Conservation (phyloP, 2,329 filamentous ascomycete genomes). For the Taxawa tesnikishii region DNA sequence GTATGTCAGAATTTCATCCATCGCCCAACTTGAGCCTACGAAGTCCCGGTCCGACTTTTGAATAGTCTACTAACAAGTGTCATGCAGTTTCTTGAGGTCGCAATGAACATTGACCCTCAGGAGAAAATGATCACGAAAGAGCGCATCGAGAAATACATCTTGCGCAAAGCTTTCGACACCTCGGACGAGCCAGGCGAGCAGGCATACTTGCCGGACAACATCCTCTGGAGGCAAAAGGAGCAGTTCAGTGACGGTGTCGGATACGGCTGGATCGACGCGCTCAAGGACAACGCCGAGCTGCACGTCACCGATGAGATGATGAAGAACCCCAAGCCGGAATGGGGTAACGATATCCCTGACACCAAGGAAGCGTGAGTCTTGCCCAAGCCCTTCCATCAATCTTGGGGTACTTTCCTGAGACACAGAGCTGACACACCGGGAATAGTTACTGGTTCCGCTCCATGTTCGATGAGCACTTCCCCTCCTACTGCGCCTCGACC, state of each 20-base stretch:
- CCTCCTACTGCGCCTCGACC: constrained; percentile 76
- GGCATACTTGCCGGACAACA: constrained; percentile 89
- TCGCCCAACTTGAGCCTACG: neutral
- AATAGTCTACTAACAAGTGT: neutral
- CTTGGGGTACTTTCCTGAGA: neutral
- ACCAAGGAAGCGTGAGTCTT: constrained; percentile 82
- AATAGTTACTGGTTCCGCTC: constrained; percentile 83
- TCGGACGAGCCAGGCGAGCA: constrained; percentile 66
- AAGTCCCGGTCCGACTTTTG: neutral
- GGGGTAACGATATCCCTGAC: constrained; percentile 85
- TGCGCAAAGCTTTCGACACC: constrained; percentile 95
- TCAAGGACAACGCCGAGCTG: constrained; percentile 86
- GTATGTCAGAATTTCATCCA: neutral
- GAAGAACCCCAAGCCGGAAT: constrained; percentile 95
- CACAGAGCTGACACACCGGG: neutral
- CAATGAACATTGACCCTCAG: constrained; percentile 86
- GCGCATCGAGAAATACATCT: constrained; percentile 91
- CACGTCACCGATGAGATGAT: constrained; percentile 95
- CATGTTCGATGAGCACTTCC: constrained; percentile 99
- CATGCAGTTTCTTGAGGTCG: constrained; percentile 63
- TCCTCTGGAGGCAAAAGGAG: constrained; percentile 98
- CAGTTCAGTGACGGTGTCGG: constrained; percentile 98
- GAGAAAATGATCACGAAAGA: constrained; percentile 94
- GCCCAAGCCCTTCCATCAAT: too few species aligned
- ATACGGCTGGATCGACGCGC: constrained; percentile 95